Evolutionary conservation across 495 filamentous ascomycete species (phyloP), one percentile per base, ranked within the genome.

Genomic region (Ramalina peruviana): DNA sequence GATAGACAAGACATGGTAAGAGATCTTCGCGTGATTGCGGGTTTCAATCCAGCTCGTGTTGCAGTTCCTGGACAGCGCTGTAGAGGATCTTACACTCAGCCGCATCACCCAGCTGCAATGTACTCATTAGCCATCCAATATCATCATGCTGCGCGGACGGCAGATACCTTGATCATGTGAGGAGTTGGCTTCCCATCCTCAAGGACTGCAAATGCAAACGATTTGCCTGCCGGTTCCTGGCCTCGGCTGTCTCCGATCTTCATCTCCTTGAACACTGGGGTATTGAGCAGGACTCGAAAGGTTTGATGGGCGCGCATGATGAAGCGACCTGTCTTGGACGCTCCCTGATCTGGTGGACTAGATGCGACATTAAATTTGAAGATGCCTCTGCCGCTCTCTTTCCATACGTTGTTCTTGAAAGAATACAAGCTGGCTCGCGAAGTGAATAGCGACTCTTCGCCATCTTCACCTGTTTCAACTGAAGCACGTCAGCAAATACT

Each of bases 241-340:
- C 76, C 76, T 23, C 61, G 56, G 12, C 61, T 52, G 48, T 85
- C 79, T 27, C 83, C 78, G 57, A 85, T 80, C 36, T 74, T 74
- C 76, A 89, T 83, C 5, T 76, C 74, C 56, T 82, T 80, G 42
- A 83, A 75, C 48, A 95, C 69, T 1, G 78, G 74, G 4, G 81
- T 82, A 64, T 95, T 95, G 37, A 95, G 72, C 59, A 92, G 79
- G n/a, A 94, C 81, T n/a, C 86, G 77, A 48, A 83, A 73, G 5
- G 82, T 85, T 38, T 85, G 83, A 54, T 94, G 86, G 40, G 90
- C 86, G 5, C 88, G 79, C 81, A 95, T 87, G 51, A 95, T 76
- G 57, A 95, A 74, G 21, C 88, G 81, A 11, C 78, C 78, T 21
- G 68, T 62, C 51, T 68, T 72, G 25, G 69, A 60, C 21, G 67